phyloP scores from a whole-genome alignment of 257 asterid species.

The Perilla frutescens region DNA sequence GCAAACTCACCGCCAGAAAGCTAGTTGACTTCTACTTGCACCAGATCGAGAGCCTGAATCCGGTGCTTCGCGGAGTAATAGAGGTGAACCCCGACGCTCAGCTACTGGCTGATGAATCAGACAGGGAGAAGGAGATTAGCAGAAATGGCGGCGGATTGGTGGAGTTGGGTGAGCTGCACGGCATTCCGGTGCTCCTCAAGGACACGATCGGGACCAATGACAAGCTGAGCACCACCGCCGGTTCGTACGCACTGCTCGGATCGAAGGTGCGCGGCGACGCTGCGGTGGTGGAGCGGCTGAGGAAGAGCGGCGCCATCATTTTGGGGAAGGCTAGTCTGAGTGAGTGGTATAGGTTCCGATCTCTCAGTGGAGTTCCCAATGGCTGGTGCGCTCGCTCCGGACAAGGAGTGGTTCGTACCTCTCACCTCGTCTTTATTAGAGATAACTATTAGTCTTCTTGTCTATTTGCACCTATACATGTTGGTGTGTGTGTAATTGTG shows the following conservation, averaged over 20 bases:
- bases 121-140: conserved; percentile 35
- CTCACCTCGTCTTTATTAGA: too few relatives aligned
- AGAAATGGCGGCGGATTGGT: background rate
- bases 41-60: conserved; percentile 56
- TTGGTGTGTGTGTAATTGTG: background rate
- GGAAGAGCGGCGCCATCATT: conserved; percentile 64
- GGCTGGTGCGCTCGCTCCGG: conserved; percentile 87
- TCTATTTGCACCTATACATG: background rate
- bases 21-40: conserved; percentile 56
- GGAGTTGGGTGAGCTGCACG: conserved; percentile 45
- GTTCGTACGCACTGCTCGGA: conserved; percentile 72
- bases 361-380: conserved; percentile 42
- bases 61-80: conserved; percentile 57
- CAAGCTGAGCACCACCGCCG: conserved; percentile 69
- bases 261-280: conserved; percentile 64
- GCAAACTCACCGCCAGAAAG: conserved; percentile 47
- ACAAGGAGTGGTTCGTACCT: conserved; percentile 55
- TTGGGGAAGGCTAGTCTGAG: conserved; percentile 72
- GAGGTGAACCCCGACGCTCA: conserved; percentile 72
- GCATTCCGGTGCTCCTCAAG: conserved; percentile 76
- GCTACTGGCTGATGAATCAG: conserved; percentile 56
- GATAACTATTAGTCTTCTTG: too few relatives aligned
- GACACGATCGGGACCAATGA: conserved; percentile 66
- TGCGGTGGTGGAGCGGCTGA: conserved; percentile 63
- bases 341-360: conserved; percentile 67